phyloP scores from a whole-genome alignment of 129 eudicot species.

The Arctium minus region DNA sequence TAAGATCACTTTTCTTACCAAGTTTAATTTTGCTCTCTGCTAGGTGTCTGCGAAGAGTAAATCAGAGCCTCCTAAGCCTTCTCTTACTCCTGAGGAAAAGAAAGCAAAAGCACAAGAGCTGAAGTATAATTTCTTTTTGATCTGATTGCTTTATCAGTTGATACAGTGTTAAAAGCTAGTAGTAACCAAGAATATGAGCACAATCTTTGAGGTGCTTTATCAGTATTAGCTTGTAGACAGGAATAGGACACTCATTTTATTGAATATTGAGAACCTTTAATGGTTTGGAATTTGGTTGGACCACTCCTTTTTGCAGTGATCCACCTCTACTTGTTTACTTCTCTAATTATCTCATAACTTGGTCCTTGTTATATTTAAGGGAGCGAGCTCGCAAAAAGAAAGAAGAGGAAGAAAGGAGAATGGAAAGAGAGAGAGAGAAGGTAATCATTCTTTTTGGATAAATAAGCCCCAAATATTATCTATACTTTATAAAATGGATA shows the following conservation, averaged over 20 bases:
- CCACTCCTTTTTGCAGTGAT: neutral
- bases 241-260: neutral
- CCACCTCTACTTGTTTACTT: neutral
- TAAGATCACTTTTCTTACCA: neutral
- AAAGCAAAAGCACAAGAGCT: constrained; percentile 72
- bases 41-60: constrained; percentile 71
- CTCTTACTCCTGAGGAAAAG: constrained; percentile 80
- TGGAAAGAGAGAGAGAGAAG: constrained; percentile 97
- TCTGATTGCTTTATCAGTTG: neutral
- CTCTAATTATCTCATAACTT: neutral
- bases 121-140: constrained; percentile 32
- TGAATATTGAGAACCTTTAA: neutral
- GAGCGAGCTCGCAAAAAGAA: constrained; percentile 82
- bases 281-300: constrained; percentile 5
- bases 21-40: neutral
- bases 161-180: neutral
- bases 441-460: constrained; percentile 27
- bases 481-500: neutral
- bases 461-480: neutral
- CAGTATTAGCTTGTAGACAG: neutral
- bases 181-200: neutral
- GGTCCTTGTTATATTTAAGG: constrained; percentile 29
- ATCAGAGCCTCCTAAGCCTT: constrained; percentile 61
- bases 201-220: neutral
- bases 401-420: constrained; percentile 92